Evolutionary conservation across 2,329 filamentous ascomycete genomes (phyloP), one percentile per base, ranked within the genome.

Genomic region (Paracorniculantispora psalliotae): DNA sequence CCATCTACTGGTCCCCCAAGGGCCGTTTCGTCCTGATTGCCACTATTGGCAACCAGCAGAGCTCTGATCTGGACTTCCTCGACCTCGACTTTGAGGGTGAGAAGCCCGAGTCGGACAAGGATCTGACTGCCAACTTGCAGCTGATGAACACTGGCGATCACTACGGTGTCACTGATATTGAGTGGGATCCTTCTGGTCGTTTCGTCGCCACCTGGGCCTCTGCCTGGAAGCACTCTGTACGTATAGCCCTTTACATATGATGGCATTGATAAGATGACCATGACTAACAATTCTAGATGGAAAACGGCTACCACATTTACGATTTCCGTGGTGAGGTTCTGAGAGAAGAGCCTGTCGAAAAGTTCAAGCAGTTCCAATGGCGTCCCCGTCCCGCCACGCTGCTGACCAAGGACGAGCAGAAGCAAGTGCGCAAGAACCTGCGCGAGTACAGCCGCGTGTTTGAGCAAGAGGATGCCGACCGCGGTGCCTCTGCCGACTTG

Each of bases 291-390:
- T 13, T 25, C 51, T 70, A 96, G 91, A 96, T 97, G 91, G 94
- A 99, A 81, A 99, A 97, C 73, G 94, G 94, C 64, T 99, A 96
- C 81, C 93, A 97, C 75, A 79, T 99, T 62, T 97, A 97, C 83
- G 92, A 96, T 73, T 99, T 99, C 84, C 90, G 87, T 73, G 96
- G 94, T 64, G 88, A 90, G 67, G 84, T 89, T 57, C 85, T 99
- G 57, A 88, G 92, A 61, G 96, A 99, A 77, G 91, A 97, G 75
- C 88, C 87, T 54, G 83, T 96, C 61, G 94, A 99, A 66, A 96
- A 96, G 76, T 97, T 99, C 85, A 97, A 97, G 84, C 94, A 99
- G 76, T 91, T 92, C 77, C 76, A 90, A 63, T 99, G 94, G 94
- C 89, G 94, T 47, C 94, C 94, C 21, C 89, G 94, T 46, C 94